Evolutionary conservation across 208 protist genomes (phyloP), one percentile per base, ranked within the genome.

Genomic region (Crithidia sp.): DNA sequence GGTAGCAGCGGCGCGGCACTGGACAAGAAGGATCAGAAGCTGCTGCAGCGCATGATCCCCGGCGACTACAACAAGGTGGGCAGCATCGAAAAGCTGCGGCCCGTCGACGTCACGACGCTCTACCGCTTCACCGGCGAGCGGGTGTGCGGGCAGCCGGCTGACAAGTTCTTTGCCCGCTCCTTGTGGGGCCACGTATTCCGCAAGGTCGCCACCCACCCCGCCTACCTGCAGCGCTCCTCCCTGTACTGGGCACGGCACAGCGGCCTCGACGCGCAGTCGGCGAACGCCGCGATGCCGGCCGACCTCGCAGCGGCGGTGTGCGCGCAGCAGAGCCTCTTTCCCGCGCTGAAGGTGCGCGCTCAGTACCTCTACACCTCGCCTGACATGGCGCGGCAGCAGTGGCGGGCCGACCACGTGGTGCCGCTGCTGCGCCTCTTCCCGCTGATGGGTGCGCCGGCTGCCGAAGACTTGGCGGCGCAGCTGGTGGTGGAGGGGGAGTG

Each of bases 361-460:
- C 89, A 94, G 71, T 95, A 88, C 71, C 64, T 93, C 36, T 97
- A 95, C 75, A 87, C 89, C 52, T 92, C 89, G 14, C 84, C 89
- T 9, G 93, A 97, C 44, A 65, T 91, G 39, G 87, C 83, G 52
- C 88, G 89, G 8, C 93, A 94, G 69, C 79, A 89, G 69, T 97
- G 93, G 90, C 75, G 89, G n/a, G 83, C 73, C 4, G 93, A 94
- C 67, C 79, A 73, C 45, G 86, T 93, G 13, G 68, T 95, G 13
- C 93, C 93, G n/a, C 87, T 97, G 37, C 79, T 95, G 76, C 85
- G 89, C 17, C 73, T 97, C 16, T 95, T 93, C 72, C 87, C 88
- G 9, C 62, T 89, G 28, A 79, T 95, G 40, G 93, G 93, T 10
- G 78, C 83, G 3, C 67, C 71, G 0, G 87, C 85, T 10, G 86